Conservation (phyloP, 345 rosid genomes). For the Populus euphratica region DNA sequence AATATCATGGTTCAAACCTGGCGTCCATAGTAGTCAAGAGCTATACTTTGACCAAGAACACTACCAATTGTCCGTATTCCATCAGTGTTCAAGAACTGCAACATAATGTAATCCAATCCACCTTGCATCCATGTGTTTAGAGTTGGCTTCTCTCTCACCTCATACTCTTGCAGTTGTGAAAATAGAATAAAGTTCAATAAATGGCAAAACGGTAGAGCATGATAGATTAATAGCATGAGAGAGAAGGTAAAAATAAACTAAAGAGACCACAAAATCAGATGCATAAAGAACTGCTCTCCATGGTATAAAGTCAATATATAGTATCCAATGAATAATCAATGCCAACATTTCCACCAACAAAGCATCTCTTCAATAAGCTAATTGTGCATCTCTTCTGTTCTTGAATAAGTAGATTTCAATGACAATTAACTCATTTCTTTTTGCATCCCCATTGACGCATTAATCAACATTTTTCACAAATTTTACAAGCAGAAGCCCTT, state of each 20-base stretch:
- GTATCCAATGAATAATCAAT: neutral
- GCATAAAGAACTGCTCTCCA: neutral
- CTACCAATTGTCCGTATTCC: conserved; percentile 91
- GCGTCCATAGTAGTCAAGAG: conserved; percentile 92
- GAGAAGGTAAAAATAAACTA: neutral
- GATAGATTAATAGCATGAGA: neutral
- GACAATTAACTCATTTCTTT: neutral
- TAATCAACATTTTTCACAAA: no score
- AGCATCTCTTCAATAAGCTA: neutral
- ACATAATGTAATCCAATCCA: conserved; percentile 80
- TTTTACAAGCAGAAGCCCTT: no score
- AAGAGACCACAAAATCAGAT: neutral
- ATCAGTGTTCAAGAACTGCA: conserved; percentile 81
- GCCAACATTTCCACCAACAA: neutral
- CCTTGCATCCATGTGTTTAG: conserved; percentile 83
- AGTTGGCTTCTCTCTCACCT: conserved; percentile 80
- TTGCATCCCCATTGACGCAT: no score
- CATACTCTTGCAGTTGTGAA: conserved; percentile 63
- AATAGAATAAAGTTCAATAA: conserved; percentile 15
- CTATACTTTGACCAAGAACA: conserved; percentile 96
- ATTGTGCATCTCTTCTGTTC: neutral
- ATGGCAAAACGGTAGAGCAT: neutral
- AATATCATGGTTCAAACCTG: conserved; percentile 53
- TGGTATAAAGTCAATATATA: neutral
- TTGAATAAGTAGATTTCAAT: neutral